These are phyloP conservation scores for Suillus lakei DNA, from an alignment of 768 basidiomycete genomes.

Conservation along the genomic window DNA sequence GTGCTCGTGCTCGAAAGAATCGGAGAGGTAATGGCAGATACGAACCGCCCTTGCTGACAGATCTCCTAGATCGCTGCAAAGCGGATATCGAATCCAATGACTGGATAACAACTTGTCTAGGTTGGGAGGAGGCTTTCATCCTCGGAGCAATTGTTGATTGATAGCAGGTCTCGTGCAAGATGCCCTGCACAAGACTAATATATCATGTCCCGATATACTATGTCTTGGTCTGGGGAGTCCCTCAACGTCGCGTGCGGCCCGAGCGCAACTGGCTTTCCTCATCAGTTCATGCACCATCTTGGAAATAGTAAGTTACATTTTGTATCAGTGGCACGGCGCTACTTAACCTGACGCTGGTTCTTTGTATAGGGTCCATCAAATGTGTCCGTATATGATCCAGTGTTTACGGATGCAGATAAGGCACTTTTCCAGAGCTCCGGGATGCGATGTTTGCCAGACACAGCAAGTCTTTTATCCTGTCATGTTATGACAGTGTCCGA, in stretches of 20 bases:
- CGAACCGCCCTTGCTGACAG: slow-evolving; percentile 39
- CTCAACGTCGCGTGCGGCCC: slow-evolving; percentile 59
- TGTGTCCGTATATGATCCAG: slow-evolving; percentile 71
- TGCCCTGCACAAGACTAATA: slow-evolving; percentile 29
- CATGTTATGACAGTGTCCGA: slow-evolving; percentile 10
- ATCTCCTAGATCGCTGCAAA: slow-evolving; percentile 46
- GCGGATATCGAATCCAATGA: slow-evolving; percentile 49
- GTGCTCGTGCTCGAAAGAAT: slow-evolving; percentile 56
- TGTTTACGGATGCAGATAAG: slow-evolving; percentile 67
- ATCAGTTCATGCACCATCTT: slow-evolving; percentile 55
- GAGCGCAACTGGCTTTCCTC: slow-evolving; percentile 73
- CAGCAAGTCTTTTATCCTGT: slow-evolving; percentile 46
- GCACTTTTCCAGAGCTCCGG: slow-evolving; percentile 48
- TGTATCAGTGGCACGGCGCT: slow-evolving; percentile 15
- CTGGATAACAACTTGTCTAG: slow-evolving; percentile 60
- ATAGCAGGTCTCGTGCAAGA: slow-evolving; percentile 27
- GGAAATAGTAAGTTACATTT: slow-evolving; percentile 59
- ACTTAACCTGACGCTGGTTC: slow-evolving; percentile 16
- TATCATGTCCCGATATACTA: slow-evolving; percentile 44
- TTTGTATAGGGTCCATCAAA: slow-evolving; percentile 47
- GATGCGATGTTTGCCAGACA: slow-evolving; percentile 44
- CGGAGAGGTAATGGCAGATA: slow-evolving; percentile 41
- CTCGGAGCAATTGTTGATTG: not conserved
- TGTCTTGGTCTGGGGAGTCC: slow-evolving; percentile 82
- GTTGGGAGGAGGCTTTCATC: slow-evolving; percentile 43